Evolutionary conservation across 2,329 filamentous ascomycete genomes (phyloP).

Genomic region (Aureobasidium melanogenum): DNA sequence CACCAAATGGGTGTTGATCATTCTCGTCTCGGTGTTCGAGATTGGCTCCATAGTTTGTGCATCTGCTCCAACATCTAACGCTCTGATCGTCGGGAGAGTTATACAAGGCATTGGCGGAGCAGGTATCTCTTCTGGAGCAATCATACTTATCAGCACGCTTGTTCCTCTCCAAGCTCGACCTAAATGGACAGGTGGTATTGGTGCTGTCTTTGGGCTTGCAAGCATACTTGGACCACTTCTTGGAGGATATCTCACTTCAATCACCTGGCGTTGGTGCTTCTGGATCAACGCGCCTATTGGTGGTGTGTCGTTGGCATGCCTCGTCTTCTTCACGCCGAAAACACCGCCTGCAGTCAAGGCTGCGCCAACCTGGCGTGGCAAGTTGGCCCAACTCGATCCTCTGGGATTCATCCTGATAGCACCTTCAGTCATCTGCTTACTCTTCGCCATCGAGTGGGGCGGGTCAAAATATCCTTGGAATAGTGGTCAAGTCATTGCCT

Average conservation of each 20-base stretch:
- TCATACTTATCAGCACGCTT: slow-evolving; percentile 18
- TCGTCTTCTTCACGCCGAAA: slow-evolving; percentile 29
- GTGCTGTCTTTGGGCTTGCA: slow-evolving; percentile 33
- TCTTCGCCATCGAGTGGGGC: slow-evolving; percentile 38
- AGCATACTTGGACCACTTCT: slow-evolving; percentile 43
- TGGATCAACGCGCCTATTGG: slow-evolving; percentile 37
- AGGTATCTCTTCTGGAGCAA: slow-evolving; percentile 38
- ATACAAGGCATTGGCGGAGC: slow-evolving; percentile 47
- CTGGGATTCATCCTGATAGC: background rate
- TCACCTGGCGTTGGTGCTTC: slow-evolving; percentile 42
- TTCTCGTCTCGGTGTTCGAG: slow-evolving; percentile 33
- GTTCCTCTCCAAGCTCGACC: slow-evolving; percentile 16
- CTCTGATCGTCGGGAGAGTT: slow-evolving; percentile 44
- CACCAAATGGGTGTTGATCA: slow-evolving; percentile 35
- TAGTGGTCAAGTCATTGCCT: slow-evolving; percentile 16
- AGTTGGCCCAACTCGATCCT: slow-evolving; percentile 36
- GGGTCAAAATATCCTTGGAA: slow-evolving; percentile 32
- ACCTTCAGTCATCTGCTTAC: slow-evolving; percentile 28
- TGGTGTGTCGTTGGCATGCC: slow-evolving; percentile 27
- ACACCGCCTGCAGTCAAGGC: background rate
- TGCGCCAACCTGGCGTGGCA: slow-evolving; percentile 24
- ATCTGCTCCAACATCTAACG: slow-evolving; percentile 36
- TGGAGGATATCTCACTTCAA: slow-evolving; percentile 41
- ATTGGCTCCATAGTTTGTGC: slow-evolving; percentile 43
- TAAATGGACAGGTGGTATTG: slow-evolving; percentile 21